Evolutionary conservation across 2,329 filamentous ascomycete genomes (phyloP).

Genomic region (Botrytis elliptica): DNA sequence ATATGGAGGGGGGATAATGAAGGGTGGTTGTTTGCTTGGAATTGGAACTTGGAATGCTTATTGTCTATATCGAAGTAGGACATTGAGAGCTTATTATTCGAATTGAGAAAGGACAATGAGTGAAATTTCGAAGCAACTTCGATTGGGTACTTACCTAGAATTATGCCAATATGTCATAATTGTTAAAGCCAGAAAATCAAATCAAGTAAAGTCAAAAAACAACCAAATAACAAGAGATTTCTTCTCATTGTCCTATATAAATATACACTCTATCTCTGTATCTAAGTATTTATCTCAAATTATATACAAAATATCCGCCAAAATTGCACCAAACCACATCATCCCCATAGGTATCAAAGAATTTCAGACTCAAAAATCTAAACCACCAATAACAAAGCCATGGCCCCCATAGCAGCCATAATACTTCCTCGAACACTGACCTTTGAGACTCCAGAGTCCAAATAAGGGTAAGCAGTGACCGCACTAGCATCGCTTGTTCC

Average conservation of each 20-base stretch:
- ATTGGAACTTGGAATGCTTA: background rate
- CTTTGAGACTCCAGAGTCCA: background rate
- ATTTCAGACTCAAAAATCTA: background rate
- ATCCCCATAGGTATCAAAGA: background rate
- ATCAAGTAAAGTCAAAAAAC: background rate
- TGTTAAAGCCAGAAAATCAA: background rate
- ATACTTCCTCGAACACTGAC: background rate
- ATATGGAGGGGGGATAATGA: no score
- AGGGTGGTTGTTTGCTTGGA: background rate
- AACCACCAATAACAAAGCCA: background rate
- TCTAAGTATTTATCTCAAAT: background rate
- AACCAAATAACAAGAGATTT: background rate
- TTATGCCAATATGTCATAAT: background rate
- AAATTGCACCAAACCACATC: background rate
- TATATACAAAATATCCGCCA: background rate
- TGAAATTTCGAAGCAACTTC: background rate
- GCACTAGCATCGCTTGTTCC: constrained; percentile 4
- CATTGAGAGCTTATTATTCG: background rate
- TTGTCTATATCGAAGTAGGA: background rate
- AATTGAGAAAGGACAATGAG: background rate
- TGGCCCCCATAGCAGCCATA: background rate
- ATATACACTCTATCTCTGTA: background rate
- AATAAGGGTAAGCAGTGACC: constrained; percentile 5
- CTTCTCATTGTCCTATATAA: background rate
- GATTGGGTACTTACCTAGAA: background rate